Base-by-base conservation (phyloP, 2,329 filamentous ascomycete genomes). In the Pyricularia sp. region DNA sequence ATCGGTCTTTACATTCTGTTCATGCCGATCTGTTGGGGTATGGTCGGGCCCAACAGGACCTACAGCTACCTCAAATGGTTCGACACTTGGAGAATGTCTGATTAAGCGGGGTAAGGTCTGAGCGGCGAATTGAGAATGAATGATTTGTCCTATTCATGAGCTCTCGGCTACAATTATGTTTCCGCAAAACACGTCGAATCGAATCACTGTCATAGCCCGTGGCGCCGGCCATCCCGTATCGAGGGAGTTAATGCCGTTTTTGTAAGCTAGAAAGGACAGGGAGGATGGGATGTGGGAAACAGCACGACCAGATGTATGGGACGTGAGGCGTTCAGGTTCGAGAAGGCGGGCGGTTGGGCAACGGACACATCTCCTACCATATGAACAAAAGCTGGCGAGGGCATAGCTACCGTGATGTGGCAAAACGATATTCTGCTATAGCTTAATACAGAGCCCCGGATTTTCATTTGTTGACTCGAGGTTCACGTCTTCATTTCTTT, bases 21-120 rank as follows among this genome's bases (percentile, higher is more conserved):
- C 83, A 90, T 94, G 73, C 94, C 92, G 26, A 94, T 99, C 76
- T 95, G 92, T 79, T 99, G 96, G 84, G 95, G 95, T 71, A 99
- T 99, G 92, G 89, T 90, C 69, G 95, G 95, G 17, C 82, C 86
- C 70, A 93, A 92, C 81, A 86, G 87, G 79, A 83, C 98, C 78
- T 99, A 94, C 86, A 86, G 84, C 74, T 94, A 98, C 82, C 84
- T 99, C 82, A 97, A 93, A 84, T 99, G 95, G 95, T 91, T 97
- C 74, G 86, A 90, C 72, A 88, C 82, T 72, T 99, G 94, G 94
- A 90, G 88, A 76, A 91, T 97, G 75, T 88, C 90, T 64, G 92
- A 95, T 76, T 87, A 77, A 73, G 68, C 10, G n/a, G 58, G 58
- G 5, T 26, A 11, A n/a, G 23, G 58, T 61, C 58, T 25, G 25